These are phyloP conservation scores for Fusarium devonianum DNA, from an alignment of 2,329 filamentous ascomycete genomes.

Conservation along the genomic window DNA sequence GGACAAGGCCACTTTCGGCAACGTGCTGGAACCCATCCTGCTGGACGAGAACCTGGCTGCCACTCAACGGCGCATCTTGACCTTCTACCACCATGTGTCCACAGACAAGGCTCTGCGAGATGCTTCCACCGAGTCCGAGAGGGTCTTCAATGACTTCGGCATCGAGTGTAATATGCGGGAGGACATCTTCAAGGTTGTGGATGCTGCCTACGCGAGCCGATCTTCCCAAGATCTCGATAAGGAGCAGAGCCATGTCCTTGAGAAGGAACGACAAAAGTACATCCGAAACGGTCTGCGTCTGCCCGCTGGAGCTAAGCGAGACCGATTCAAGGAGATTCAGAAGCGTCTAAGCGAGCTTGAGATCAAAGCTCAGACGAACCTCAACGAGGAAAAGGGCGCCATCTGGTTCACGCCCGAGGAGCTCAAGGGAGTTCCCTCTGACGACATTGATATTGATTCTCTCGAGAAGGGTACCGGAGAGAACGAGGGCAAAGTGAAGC, in stretches of 20 bases:
- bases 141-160: slow-evolving; percentile 76
- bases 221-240: slow-evolving; percentile 66
- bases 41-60: slow-evolving; percentile 72
- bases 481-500: slow-evolving; percentile 75
- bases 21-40: slow-evolving; percentile 71
- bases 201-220: slow-evolving; percentile 61
- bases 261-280: slow-evolving; percentile 80
- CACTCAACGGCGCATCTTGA: slow-evolving; percentile 70
- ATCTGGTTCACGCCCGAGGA: slow-evolving; percentile 79
- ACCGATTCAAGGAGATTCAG: slow-evolving; percentile 87
- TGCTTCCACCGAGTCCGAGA: slow-evolving; percentile 78
- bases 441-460: slow-evolving; percentile 68
- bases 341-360: slow-evolving; percentile 77
- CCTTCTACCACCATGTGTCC: slow-evolving; percentile 83
- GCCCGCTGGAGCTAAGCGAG: slow-evolving; percentile 72
- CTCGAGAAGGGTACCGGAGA: slow-evolving; percentile 76
- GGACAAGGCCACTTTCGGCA: slow-evolving; percentile 60
- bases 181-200: slow-evolving; percentile 75
- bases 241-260: slow-evolving; percentile 75
- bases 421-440: slow-evolving; percentile 76
- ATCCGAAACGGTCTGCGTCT: slow-evolving; percentile 78
- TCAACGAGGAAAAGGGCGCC: slow-evolving; percentile 84
- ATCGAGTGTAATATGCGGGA: slow-evolving; percentile 85
- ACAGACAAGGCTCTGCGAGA: slow-evolving; percentile 72
- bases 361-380: slow-evolving; percentile 79